Conservation (phyloP, 1,284 basidiomycete genomes). For the Golubevia sp. region DNA sequence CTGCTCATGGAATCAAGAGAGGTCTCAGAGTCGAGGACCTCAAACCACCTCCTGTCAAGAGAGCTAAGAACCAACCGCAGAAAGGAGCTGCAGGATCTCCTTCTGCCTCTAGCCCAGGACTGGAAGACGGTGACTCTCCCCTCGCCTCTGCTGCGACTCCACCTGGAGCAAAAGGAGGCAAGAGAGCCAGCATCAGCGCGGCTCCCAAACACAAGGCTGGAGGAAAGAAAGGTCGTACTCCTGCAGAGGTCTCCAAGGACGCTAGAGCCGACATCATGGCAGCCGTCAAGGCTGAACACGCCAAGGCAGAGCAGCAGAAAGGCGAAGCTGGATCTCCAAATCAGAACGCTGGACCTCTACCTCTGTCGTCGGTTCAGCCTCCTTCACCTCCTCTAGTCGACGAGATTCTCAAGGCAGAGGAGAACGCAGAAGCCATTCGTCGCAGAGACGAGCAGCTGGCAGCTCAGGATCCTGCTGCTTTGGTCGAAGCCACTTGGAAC, state of each 20-base stretch:
- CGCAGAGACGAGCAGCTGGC: background rate
- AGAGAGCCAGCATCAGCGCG: constrained; percentile 22
- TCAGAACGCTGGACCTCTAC: background rate
- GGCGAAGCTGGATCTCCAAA: constrained; percentile 9
- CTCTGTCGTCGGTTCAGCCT: background rate
- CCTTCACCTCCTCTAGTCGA: background rate
- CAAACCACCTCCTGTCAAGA: constrained; percentile 49
- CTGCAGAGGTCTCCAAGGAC: constrained; percentile 33
- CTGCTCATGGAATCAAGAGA: constrained; percentile 28
- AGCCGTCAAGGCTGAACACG: constrained; percentile 50
- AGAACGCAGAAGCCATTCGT: background rate
- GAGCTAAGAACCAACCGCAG: constrained; percentile 27
- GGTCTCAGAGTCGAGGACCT: constrained; percentile 51
- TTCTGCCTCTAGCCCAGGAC: constrained; percentile 7
- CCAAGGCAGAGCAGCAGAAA: constrained; percentile 32
- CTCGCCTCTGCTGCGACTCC: constrained; percentile 25
- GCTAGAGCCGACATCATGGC: constrained; percentile 50
- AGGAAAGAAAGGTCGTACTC: constrained; percentile 8
- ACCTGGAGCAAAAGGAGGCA: constrained; percentile 31
- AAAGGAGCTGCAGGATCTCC: background rate
- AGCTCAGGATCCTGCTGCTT: background rate
- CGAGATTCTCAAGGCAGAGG: background rate
- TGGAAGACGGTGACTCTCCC: constrained; percentile 26
- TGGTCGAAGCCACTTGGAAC: background rate
- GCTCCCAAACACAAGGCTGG: constrained; percentile 9